Evolutionary conservation across 305 asterid species (phyloP).

Genomic region (Fraxinus xanthoxyloides): DNA sequence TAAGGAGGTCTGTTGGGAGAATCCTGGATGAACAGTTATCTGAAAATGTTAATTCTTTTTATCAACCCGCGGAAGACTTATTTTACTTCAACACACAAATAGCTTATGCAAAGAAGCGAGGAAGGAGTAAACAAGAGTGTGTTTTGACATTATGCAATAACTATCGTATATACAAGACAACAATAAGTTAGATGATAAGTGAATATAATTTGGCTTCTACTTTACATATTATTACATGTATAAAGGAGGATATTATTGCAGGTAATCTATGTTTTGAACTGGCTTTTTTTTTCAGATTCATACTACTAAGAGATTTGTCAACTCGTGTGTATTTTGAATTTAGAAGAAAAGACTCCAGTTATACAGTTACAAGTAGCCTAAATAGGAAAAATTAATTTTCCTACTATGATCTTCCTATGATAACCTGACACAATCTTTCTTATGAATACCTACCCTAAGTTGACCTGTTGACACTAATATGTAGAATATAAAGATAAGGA

Average conservation of each 20-base stretch:
- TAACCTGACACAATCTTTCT: not conserved
- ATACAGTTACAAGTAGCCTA: not conserved
- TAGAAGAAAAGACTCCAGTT: not conserved
- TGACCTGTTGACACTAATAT: not conserved
- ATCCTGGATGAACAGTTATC: not conserved
- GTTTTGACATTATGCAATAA: not conserved
- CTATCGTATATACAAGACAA: not conserved
- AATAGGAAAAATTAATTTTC: not conserved
- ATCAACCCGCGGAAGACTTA: not conserved
- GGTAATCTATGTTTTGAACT: not conserved
- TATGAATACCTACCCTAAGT: not conserved
- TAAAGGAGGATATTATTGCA: not conserved
- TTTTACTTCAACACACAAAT: not conserved
- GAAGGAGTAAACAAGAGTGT: not conserved
- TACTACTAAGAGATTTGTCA: not conserved
- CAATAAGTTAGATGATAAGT: not conserved
- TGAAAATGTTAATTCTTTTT: not conserved
- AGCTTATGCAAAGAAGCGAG: not conserved
- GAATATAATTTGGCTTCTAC: not conserved
- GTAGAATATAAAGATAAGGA: not conserved
- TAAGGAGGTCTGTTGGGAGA: not conserved
- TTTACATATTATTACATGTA: not conserved
- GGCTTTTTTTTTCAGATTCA: not conserved
- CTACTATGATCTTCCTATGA: not conserved
- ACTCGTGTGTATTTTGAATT: not conserved